These are phyloP conservation scores for Coemansia sp. DNA, from an alignment of 192 early-diverging fungal genomes.

Conservation along the genomic window DNA sequence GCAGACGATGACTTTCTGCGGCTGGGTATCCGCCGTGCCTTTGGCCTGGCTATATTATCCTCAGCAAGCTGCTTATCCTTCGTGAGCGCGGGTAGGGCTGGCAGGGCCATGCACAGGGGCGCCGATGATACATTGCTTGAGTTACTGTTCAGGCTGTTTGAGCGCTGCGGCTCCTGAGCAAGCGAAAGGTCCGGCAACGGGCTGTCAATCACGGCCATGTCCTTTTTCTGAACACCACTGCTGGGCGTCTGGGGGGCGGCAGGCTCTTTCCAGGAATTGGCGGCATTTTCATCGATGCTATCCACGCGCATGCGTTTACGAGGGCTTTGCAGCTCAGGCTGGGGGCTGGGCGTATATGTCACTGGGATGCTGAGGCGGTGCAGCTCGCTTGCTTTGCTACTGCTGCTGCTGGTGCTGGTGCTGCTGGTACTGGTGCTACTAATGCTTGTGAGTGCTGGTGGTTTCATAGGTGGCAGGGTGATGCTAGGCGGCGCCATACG, in stretches of 20 bases:
- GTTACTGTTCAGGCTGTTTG: background rate
- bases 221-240: background rate
- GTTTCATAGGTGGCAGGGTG: background rate
- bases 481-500: background rate
- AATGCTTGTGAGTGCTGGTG: background rate
- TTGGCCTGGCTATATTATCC: background rate
- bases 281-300: background rate
- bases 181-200: background rate
- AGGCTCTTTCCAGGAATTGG: background rate
- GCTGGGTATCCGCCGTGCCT: background rate
- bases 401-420: background rate
- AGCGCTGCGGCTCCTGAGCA: conserved; percentile 1
- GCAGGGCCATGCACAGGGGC: background rate
- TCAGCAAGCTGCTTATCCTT: background rate
- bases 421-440: background rate
- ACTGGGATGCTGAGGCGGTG: background rate
- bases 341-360: background rate
- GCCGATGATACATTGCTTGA: background rate
- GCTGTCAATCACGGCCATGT: background rate
- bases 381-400: background rate
- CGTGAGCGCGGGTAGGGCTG: background rate
- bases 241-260: background rate
- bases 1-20: background rate
- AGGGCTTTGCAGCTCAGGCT: background rate
- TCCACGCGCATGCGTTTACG: background rate